Evolutionary conservation across 345 rosid genomes (phyloP).

Genomic region (Melaleuca quinquenervia): DNA sequence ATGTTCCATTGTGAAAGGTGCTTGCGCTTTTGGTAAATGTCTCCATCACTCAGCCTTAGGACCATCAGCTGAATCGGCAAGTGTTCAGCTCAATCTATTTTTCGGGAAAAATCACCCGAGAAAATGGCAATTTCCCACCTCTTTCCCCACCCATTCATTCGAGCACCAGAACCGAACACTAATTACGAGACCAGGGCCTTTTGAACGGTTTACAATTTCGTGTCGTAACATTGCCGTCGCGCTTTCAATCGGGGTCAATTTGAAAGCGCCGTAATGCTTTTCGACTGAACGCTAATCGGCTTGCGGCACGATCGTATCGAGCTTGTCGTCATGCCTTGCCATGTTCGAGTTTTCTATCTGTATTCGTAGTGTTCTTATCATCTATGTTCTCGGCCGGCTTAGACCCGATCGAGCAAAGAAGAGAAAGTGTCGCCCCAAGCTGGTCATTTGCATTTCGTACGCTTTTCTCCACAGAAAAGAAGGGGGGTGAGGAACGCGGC

Average conservation of each 20-base stretch:
- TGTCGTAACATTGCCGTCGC: too few relatives aligned
- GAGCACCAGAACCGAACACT: neutral
- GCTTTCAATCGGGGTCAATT: neutral
- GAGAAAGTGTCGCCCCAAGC: neutral
- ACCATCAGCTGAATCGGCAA: neutral
- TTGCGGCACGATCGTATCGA: neutral
- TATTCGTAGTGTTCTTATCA: neutral
- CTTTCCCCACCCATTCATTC: neutral
- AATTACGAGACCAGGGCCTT: neutral
- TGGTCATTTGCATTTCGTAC: neutral
- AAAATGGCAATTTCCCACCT: neutral
- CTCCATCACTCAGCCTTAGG: neutral
- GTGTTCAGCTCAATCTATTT: neutral
- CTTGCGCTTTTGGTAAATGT: neutral
- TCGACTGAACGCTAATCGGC: too few relatives aligned
- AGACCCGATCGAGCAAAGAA: neutral
- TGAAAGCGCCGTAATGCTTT: neutral
- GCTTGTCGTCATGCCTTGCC: neutral
- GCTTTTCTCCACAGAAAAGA: neutral
- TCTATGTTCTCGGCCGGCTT: neutral
- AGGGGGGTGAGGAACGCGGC: neutral
- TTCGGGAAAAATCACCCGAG: neutral
- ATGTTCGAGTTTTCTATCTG: neutral
- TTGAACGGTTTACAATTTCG: neutral
- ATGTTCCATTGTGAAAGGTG: neutral